Conservation (phyloP, 2,329 filamentous ascomycete species). For the Didymella pinodella region DNA sequence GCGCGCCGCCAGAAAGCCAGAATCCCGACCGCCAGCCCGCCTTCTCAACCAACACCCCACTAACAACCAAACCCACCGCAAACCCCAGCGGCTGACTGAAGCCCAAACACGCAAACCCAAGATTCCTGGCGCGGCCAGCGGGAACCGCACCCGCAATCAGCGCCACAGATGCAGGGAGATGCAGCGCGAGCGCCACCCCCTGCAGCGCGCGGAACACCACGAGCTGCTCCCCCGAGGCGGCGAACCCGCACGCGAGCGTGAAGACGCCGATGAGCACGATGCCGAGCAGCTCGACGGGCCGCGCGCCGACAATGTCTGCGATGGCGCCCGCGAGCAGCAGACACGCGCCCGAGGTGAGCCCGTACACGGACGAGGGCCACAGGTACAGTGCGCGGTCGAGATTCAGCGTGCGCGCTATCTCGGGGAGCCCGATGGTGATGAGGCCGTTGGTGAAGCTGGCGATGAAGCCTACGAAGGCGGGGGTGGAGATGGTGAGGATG, state of each 20-base stretch:
- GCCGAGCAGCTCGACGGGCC: conserved; percentile 55
- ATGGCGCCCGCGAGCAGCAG: conserved; percentile 61
- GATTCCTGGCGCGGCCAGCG: conserved; percentile 37
- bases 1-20: conserved; percentile 49
- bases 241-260: conserved; percentile 57
- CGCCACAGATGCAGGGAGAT: conserved; percentile 57
- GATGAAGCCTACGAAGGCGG: conserved; percentile 41
- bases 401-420: conserved; percentile 47
- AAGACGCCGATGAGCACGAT: conserved; percentile 54
- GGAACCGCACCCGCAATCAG: conserved; percentile 51
- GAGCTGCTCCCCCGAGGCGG: conserved; percentile 54
- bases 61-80: conserved; percentile 60
- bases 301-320: conserved; percentile 60
- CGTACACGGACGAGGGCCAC: conserved; percentile 47
- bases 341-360: conserved; percentile 57
- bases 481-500: conserved; percentile 33
- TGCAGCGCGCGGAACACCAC: conserved; percentile 57
- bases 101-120: conserved; percentile 54
- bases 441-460: conserved; percentile 50
- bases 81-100: conserved; percentile 60
- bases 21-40: conserved; percentile 60
- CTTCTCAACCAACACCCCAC: conserved; percentile 58
- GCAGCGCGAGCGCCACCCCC: conserved; percentile 58
- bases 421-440: conserved; percentile 54
- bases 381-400: conserved; percentile 44